Conservation (phyloP, 2,329 filamentous ascomycete genomes). For the Amesomyces nigricolor region DNA sequence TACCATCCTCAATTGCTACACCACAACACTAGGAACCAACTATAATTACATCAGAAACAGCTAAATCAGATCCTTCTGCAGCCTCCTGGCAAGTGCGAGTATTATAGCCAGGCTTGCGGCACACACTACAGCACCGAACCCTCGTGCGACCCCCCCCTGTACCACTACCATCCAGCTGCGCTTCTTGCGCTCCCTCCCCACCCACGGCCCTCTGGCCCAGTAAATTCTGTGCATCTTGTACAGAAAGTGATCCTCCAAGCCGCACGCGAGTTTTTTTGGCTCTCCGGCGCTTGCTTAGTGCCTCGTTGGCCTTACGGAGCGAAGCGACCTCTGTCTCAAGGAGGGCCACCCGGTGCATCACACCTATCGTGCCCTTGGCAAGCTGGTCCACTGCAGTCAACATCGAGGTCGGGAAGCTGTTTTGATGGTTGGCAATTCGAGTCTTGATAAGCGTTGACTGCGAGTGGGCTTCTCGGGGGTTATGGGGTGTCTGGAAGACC, state of each 20-base stretch:
- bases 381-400: too few relatives aligned
- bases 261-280: background rate
- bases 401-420: too few relatives aligned
- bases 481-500: too few relatives aligned
- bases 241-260: background rate
- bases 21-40: background rate
- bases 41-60: background rate
- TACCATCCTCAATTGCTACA: too few relatives aligned
- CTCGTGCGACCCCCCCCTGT: background rate
- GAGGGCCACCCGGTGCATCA: background rate
- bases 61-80: background rate
- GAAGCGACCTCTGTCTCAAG: conserved; percentile 36
- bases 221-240: background rate
- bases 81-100: background rate
- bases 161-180: background rate
- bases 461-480: too few relatives aligned
- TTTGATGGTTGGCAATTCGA: too few relatives aligned
- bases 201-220: background rate
- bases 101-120: background rate
- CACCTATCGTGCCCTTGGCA: too few relatives aligned
- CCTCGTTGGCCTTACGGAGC: conserved; percentile 47
- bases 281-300: background rate
- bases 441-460: too few relatives aligned
- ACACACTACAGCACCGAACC: background rate
- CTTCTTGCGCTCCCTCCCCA: background rate